Evolutionary conservation across 2,329 filamentous ascomycete species (phyloP), one percentile per base, ranked within the genome.

Genomic region (Endocalyx cinctus): DNA sequence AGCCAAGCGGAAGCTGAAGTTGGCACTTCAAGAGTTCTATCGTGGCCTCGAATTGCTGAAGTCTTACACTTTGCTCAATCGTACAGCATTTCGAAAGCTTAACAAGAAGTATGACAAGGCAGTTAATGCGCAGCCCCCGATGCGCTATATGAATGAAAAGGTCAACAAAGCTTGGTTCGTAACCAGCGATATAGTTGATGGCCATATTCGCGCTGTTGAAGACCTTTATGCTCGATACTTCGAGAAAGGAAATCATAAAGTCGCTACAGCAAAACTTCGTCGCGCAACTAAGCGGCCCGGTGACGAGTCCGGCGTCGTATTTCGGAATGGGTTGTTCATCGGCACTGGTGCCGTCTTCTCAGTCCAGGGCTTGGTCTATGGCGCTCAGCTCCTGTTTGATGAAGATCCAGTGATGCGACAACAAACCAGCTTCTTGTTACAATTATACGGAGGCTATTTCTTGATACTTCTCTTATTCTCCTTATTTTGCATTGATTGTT

Each of bases 101-200:
- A 96, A 94, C 63, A 98, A 98, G 60, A 98, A 98, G 62, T 97
- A 94, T 57, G 89, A 97, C 69, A 98, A 97, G 64, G 79, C 84
- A 3, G 79, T 88, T 36, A 78, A 88, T 48, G 82, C 87, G 25
- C 76, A 83, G 10, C 87, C 87, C 0, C 74, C 82, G 0, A 74
- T 84, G 53, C 77, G 83, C 17, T 97, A 90, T 59, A 85, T 96
- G 76, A 82, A 82, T 19, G 89, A 96, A 48, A 90, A 90, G 54
- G 88, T 98, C 48, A 90, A 87, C 64, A 82, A 83, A 43, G 77
- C 89, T 2, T 87, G 86, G 73, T 98, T 98, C 51, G 90, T 96
- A 25, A 83, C 86, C 55, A 95, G 88, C 55, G 84, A 94, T 38
- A 72, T 86, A 3, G 66, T 94, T 1, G 90, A 97, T 45, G 75